These are phyloP conservation scores for Microdochium paspali DNA, from an alignment of 2,329 filamentous ascomycete genomes.

Conservation along the genomic window DNA sequence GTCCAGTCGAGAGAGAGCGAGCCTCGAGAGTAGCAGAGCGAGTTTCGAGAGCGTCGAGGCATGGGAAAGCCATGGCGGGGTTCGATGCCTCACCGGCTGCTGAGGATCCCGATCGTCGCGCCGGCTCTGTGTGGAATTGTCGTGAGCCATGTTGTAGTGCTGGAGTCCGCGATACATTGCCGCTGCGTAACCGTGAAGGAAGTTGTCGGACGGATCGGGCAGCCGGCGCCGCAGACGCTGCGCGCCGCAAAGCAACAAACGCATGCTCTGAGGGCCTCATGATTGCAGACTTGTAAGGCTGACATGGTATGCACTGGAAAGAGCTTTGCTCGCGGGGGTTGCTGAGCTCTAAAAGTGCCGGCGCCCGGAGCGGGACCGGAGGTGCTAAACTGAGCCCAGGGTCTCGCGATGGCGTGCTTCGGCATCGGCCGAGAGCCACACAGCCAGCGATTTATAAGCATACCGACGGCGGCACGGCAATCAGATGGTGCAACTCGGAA, in stretches of 20 bases:
- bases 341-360: conserved; percentile 3
- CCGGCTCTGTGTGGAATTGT: conserved; percentile 13
- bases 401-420: not conserved
- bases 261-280: conserved; percentile 14
- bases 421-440: not conserved
- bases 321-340: conserved; percentile 1
- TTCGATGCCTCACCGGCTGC: conserved; percentile 49
- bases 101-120: conserved; percentile 6
- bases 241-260: conserved; percentile 12
- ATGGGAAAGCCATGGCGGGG: conserved; percentile 81
- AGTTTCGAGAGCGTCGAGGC: conserved; percentile 74
- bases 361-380: not conserved
- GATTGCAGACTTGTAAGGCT: not conserved
- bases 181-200: conserved; percentile 5
- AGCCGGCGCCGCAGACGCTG: not conserved
- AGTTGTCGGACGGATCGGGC: conserved; percentile 1
- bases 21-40: conserved; percentile 66
- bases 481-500: not conserved
- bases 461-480: not conserved
- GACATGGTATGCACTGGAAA: conserved; percentile 1
- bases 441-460: not conserved
- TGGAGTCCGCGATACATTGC: not conserved
- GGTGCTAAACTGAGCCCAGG: not conserved
- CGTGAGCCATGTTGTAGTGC: conserved; percentile 7
- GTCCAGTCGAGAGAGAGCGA: conserved; percentile 61